A percentile compares a stretch with the other conserved stretches of the same genome.
phyloP scores from a whole-genome alignment of 2,329 filamentous ascomycete genomes.

The Alternaria atra region DNA sequence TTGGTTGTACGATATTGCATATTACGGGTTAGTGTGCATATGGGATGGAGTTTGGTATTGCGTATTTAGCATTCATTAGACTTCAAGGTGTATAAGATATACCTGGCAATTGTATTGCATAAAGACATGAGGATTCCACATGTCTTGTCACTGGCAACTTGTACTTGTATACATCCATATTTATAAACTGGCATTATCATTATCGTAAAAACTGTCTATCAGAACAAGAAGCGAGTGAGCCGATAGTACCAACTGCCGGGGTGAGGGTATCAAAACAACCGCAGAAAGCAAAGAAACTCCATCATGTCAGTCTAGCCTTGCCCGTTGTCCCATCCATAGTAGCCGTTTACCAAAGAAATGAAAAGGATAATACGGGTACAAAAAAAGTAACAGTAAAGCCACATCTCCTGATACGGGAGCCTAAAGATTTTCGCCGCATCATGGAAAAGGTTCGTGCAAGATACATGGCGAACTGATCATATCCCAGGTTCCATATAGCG shows the following conservation, averaged over 20 bases:
- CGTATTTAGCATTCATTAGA: background rate
- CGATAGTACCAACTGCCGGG: constrained; percentile 8
- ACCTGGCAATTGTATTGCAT: too few relatives aligned
- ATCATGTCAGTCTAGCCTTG: background rate
- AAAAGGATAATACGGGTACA: background rate
- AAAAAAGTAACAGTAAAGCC: background rate
- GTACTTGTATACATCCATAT: too few relatives aligned
- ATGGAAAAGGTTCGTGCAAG: background rate
- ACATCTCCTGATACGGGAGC: background rate
- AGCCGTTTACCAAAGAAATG: background rate
- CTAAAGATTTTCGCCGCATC: background rate
- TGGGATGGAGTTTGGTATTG: background rate
- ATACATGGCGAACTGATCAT: background rate
- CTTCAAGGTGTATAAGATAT: background rate
- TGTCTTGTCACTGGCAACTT: too few relatives aligned
- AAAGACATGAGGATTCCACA: too few relatives aligned
- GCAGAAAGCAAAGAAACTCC: background rate
- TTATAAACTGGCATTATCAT: constrained; percentile 6
- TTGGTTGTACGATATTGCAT: background rate
- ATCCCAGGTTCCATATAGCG: background rate
- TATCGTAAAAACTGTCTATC: constrained; percentile 6
- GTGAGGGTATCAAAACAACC: constrained; percentile 20
- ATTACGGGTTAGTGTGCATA: background rate
- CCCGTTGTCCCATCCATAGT: background rate
- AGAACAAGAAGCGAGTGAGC: constrained; percentile 9